Evolutionary conservation across 345 rosid genomes (phyloP), one percentile per base, ranked within the genome.

Genomic region (Arabis alpina): DNA sequence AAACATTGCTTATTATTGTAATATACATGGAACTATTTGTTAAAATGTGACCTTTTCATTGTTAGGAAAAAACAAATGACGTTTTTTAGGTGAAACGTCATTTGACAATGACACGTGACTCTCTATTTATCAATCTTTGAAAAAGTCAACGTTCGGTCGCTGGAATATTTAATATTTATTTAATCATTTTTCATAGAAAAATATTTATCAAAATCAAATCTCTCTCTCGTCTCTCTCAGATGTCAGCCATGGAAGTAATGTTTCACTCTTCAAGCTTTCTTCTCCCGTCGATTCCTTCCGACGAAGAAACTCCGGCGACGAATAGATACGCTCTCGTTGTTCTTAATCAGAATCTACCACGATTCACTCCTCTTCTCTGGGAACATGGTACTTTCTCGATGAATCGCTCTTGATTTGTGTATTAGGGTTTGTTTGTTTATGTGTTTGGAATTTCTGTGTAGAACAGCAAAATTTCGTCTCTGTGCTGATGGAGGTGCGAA

Each of bases 401-500:
- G 25, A 9, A 28, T 50, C 58, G 12, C n/a, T 32, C 24, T 14
- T 13, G 8, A 7, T n/a, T 41, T 48, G 50, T 61, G 48, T 0
- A 4, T 37, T 15, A n/a, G 52, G 39, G 39, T 32, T 10, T 7
- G 1, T 45, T 72, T 55, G 23, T 19, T 19, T 3, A 41, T 13
- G 10, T 42, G 62, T 51, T 60, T 71, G 0, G 13, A 15, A 64
- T 76, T 78, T 34, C 56, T 57, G 73, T 72, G 71, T 79, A 79
- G 87, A 81, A 76, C 93, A 95, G 99, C 97, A 73, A 80, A 57
- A 70, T 65, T 95, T 57, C 90, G 87, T 61, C 54, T 92, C 51
- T 95, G 98, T 50, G 99, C 98, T 54, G 99, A 95, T 77, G 99
- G 99, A 13, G 99, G 99, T 60, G 99, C 99, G 49, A 95, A 95